Evolutionary conservation across 495 filamentous ascomycete genomes (phyloP).

Genomic region (Neurospora sp.): DNA sequence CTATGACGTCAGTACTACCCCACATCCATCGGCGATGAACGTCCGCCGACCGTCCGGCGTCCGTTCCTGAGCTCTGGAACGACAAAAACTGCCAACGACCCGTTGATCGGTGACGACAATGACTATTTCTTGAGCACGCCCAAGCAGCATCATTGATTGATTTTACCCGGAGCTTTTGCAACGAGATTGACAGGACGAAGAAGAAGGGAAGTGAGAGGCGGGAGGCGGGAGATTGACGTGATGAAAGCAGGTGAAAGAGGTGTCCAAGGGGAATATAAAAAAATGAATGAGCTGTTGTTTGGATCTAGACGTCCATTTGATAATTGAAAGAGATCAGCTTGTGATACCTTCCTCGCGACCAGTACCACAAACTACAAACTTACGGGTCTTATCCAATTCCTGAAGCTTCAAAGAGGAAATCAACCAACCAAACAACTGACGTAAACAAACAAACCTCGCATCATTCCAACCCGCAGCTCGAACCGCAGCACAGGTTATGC

Average conservation of each 20-base stretch:
- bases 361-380: too few relatives aligned
- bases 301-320: background rate
- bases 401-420: background rate
- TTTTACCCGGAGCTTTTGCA: background rate
- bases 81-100: background rate
- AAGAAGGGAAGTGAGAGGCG: background rate
- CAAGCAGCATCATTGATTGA: background rate
- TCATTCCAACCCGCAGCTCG: background rate
- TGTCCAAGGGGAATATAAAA: background rate
- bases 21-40: background rate
- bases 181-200: rapidly evolving
- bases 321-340: too few relatives aligned
- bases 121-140: background rate
- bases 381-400: background rate
- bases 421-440: background rate
- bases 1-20: background rate
- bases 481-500: background rate
- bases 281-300: background rate
- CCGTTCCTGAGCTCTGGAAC: background rate
- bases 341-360: too few relatives aligned
- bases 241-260: background rate
- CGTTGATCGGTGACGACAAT: background rate
- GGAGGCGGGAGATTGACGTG: background rate
- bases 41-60: background rate
- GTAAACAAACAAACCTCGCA: background rate